Base-by-base conservation (phyloP, 2,329 filamentous ascomycete species). In the Thielaviopsis populi region DNA sequence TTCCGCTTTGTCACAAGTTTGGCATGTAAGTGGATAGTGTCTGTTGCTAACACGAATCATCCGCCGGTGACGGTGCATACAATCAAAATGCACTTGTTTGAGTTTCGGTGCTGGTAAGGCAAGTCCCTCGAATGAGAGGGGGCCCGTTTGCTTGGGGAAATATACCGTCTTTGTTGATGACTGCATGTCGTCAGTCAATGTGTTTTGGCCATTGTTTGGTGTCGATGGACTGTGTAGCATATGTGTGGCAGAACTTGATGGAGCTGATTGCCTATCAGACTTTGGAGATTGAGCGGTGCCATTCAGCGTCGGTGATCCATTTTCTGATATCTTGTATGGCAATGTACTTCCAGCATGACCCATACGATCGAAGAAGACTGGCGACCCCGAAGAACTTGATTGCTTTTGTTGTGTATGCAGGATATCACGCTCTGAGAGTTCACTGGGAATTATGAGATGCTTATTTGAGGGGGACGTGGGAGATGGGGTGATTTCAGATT, bases 21-120 rank as follows among this genome's bases (percentile, higher is more conserved):
- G 78, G 70, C 81, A 84, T 11, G 78, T 74, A 22, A 83, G 73
- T 1, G 80, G 75, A 69, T 82, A 79, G 68, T 76, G 70, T 58
- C 69, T 71, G 70, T 83, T 83, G 66, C 73, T 72, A 62, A 76
- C 75, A 43, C 75, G 71, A 63, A 77, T 74, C 77, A 83, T 80
- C 58, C 71, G 74, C 58, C 70, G 70, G 69, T 84, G 81, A 2
- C 70, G 70, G 48, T 76, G 75, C 64, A 78, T 75, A 70, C 81
- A 84, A 64, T 72, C 68, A 67, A 75, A 75, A 67, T 77, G 75
- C 1, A 73, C 72, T 58, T 78, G 74, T 61, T 72, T 74, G n/a
- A 82, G 70, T 1, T 78, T 74, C 7, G 70, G 70, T 1, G 80
- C 73, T 19, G 72, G 71, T 64, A 78, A 73, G 69, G 15, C 73